Percentiles rank a stretch among this genome's conserved stretches.
phyloP scores from a whole-genome alignment of 495 filamentous ascomycete genomes.

The Penicillium simplicissimum region DNA sequence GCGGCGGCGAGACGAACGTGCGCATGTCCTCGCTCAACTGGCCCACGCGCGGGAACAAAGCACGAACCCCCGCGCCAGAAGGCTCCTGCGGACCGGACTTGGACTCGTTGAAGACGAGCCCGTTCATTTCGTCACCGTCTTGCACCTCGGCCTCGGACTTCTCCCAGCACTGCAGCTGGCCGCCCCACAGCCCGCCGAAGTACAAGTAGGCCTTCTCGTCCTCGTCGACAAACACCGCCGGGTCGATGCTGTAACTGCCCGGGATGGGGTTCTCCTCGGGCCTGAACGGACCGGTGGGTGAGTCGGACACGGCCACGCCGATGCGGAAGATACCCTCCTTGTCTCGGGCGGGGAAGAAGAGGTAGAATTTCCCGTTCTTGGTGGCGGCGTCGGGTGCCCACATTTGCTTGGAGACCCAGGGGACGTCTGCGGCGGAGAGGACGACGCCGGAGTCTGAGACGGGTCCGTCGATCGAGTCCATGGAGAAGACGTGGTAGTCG shows the following conservation, averaged over 20 bases:
- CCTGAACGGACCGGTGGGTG: constrained; percentile 48
- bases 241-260: constrained; percentile 51
- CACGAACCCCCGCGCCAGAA: constrained; percentile 42
- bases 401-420: constrained; percentile 48
- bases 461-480: constrained; percentile 37
- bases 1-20: constrained; percentile 49
- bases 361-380: constrained; percentile 50
- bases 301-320: constrained; percentile 47
- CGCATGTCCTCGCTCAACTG: constrained; percentile 63
- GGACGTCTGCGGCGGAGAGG: constrained; percentile 40
- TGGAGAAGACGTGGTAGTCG: constrained; percentile 54
- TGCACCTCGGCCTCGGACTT: background rate
- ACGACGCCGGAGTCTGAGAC: constrained; percentile 47
- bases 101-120: constrained; percentile 46
- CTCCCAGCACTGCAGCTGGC: constrained; percentile 62
- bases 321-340: constrained; percentile 61
- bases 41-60: constrained; percentile 62
- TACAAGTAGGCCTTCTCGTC: constrained; percentile 52
- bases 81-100: constrained; percentile 56
- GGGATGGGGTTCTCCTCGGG: constrained; percentile 39
- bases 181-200: constrained; percentile 66
- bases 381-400: constrained; percentile 52
- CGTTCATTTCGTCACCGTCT: constrained; percentile 13
- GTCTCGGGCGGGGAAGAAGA: constrained; percentile 52
- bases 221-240: constrained; percentile 51